Evolutionary conservation across 2,329 filamentous ascomycete genomes (phyloP), one percentile per base, ranked within the genome.

Genomic region (Mycocentrospora acerina): DNA sequence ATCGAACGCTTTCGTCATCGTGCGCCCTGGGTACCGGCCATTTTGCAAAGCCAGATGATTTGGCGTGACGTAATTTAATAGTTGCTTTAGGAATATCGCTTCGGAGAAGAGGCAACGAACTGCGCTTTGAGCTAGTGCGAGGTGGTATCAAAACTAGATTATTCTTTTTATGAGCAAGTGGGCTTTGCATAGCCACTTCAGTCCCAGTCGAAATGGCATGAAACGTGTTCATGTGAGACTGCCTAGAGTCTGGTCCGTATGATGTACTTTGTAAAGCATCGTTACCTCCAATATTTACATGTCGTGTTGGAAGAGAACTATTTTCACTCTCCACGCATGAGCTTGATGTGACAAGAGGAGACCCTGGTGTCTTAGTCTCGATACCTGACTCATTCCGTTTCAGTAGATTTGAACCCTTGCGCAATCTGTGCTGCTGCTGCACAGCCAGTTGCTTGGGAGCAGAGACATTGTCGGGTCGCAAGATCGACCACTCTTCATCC

Each of bases 401-500:
- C n/a, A n/a, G 26, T 10, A 33, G 29, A 6, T 12, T 24, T n/a
- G 40, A 40, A 6, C 35, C 35, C 9, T 34, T 29, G 13, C 40
- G 48, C 7, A 40, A 24, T 14, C 35, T 42, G 34, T 42, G 40
- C 14, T 37, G 39, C 36, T 40, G 36, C 18, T 31, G 34, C 7
- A 9, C 17, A 29, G 22, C 28, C 22, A 13, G 8, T 16, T 28
- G 7, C 12, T 40, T 29, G 10, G 29, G 29, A n/a, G 34, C 32
- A 3, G 32, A 31, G 2, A 53, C 14, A 24, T 48, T 53, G 22
- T 62, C 57, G 1, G 64, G 64, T 4, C 35, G 37, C 6, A 65
- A 35, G 7, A 60, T 37, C 1, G 61, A 58, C 60, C 62, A 66
- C 7, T 60, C 44, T 8, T 51, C 46, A 14, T 47, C 46, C 4